These are phyloP conservation scores for Leccinum ochraceum DNA, from an alignment of 768 basidiomycete genomes.

Conservation along the genomic window DNA sequence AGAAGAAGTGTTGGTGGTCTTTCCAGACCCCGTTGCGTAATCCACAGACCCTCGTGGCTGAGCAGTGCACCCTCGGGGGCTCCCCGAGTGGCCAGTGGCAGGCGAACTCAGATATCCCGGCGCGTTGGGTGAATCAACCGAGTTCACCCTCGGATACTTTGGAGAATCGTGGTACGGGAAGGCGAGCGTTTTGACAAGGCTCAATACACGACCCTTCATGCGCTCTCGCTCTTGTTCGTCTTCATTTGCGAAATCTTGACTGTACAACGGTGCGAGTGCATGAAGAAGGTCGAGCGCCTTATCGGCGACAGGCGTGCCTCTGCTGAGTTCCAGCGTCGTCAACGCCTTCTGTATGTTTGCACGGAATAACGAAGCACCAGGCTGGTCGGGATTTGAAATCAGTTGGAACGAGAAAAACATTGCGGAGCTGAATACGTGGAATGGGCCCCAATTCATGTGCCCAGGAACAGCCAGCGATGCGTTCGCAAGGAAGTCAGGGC, in stretches of 20 bases:
- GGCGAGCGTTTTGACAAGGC: slow-evolving; percentile 71
- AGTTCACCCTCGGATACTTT: slow-evolving; percentile 47
- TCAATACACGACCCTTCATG: slow-evolving; percentile 59
- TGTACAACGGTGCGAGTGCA: slow-evolving; percentile 73
- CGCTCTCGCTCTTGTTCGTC: slow-evolving; percentile 54
- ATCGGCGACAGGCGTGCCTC: slow-evolving; percentile 68
- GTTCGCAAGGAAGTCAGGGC: slow-evolving; percentile 73
- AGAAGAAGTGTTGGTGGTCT: slow-evolving; percentile 17
- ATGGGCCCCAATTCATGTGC: slow-evolving; percentile 83
- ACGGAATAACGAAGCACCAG: slow-evolving; percentile 75
- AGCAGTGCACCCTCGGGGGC: slow-evolving; percentile 41
- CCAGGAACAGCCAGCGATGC: slow-evolving; percentile 72
- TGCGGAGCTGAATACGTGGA: slow-evolving; percentile 82
- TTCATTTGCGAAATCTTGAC: slow-evolving; percentile 57
- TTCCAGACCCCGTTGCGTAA: slow-evolving; percentile 24
- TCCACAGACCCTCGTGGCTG: slow-evolving; percentile 29
- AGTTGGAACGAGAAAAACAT: slow-evolving; percentile 94
- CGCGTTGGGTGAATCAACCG: slow-evolving; percentile 50
- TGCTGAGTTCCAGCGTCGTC: slow-evolving; percentile 62
- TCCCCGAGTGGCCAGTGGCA: slow-evolving; percentile 57
- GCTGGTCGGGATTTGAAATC: slow-evolving; percentile 77
- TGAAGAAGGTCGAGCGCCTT: slow-evolving; percentile 72
- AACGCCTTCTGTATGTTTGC: slow-evolving; percentile 72
- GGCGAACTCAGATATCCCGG: slow-evolving; percentile 53
- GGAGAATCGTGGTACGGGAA: slow-evolving; percentile 79